Evolutionary conservation across 2,329 filamentous ascomycete species (phyloP), one percentile per base, ranked within the genome.

Genomic region (Fusarium heterosporum): DNA sequence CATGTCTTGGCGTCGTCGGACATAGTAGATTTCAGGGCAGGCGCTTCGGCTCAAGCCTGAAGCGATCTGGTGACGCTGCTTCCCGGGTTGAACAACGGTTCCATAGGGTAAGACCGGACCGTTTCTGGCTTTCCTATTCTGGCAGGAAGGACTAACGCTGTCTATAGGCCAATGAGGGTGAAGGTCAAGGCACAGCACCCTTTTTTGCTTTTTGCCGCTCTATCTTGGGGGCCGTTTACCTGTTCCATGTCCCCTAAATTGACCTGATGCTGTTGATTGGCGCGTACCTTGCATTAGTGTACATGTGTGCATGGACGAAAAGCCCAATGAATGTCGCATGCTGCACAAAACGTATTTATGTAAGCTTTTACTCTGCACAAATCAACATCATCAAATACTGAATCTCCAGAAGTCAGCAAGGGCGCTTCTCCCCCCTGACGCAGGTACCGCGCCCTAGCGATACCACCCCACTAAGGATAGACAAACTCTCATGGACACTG

Each of bases 271-370:
- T 58, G 19, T 53, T 51, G 11, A 49, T 55, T 72, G 65, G 69
- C 61, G 63, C 55, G 71, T 73, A 65, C 71, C 71, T 73, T 73
- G 71, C 71, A 72, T 71, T 73, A 73, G 71, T 47, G 57, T 36
- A 16, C 34, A 36, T 36, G 10, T 36, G 8, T 45, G 57, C 53
- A 32, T 45, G 41, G 34, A 38, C 8, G 51, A 42, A 49, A 26
- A 46, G 42, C 45, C 51, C 60, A 58, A 63, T 63, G 16, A 16
- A 58, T 40, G 28, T 26, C 51, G 30, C 45, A 63, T 30, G 32
- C 47, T 51, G 34, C 45, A 61, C 40, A 61, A 61, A 40, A n/a
- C 50, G 53, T 14, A 12, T 45, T 17, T 29, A 38, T 54, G 59
- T 56, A 34, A 62, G 57, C 32, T 61, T 40, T 34, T n/a, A 36